These are phyloP conservation scores for Alternaria angustiovoidea DNA, from an alignment of 2,329 filamentous ascomycete species.

Conservation along the genomic window DNA sequence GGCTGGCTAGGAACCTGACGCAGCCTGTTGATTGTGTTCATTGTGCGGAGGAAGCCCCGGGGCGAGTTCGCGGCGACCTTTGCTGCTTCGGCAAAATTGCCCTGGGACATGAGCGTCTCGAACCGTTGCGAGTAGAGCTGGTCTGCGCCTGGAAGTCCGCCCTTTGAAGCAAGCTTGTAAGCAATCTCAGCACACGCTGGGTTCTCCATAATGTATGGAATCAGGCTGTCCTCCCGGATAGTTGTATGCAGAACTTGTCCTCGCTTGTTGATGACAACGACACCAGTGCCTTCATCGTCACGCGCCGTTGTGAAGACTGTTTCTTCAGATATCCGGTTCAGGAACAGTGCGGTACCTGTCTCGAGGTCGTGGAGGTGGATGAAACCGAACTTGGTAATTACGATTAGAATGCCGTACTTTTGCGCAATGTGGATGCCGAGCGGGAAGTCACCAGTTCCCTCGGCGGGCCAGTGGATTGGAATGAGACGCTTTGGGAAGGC, in stretches of 20 bases:
- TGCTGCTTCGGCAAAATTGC: constrained; percentile 86
- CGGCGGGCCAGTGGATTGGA: constrained; percentile 95
- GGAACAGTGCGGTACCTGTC: constrained; percentile 94
- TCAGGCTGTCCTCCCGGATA: constrained; percentile 88
- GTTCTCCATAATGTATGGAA: constrained; percentile 95
- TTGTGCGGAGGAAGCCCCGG: constrained; percentile 90
- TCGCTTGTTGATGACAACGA: constrained; percentile 96
- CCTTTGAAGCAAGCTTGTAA: constrained; percentile 94
- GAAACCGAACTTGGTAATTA: constrained; percentile 98
- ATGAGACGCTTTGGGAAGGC: constrained; percentile 94
- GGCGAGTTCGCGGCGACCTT: constrained; percentile 98
- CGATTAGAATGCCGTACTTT: constrained; percentile 95
- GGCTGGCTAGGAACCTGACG: constrained; percentile 83
- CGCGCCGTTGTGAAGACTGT: constrained; percentile 95
- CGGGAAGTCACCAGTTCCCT: constrained; percentile 96
- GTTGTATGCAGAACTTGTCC: constrained; percentile 95
- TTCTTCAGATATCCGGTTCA: constrained; percentile 99
- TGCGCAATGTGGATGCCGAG: constrained; percentile 97
- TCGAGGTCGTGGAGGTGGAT: constrained; percentile 99
- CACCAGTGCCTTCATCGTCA: constrained; percentile 83
- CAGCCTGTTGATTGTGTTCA: constrained; percentile 95
- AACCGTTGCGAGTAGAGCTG: constrained; percentile 93
- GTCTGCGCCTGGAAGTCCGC: constrained; percentile 91
- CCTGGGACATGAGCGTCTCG: constrained; percentile 81
- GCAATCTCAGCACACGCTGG: constrained; percentile 92